Conservation (phyloP, 805 yeast genomes). For the Suhomyces xylopsoci region DNA sequence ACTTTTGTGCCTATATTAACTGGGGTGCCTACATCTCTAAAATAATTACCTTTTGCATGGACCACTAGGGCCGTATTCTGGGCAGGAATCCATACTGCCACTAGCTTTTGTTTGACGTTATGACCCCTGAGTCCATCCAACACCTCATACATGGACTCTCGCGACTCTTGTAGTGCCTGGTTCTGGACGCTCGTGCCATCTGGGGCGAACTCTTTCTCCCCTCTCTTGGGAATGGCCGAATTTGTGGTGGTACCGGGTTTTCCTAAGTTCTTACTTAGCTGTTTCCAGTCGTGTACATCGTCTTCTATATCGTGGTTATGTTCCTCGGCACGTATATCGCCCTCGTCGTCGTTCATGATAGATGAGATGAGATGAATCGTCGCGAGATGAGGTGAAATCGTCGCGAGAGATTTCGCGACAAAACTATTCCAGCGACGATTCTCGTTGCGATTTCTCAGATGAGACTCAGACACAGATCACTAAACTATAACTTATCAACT, state of each 20-base stretch:
- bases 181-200: slow-evolving; percentile 63
- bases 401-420: not conserved
- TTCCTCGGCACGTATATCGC: slow-evolving; percentile 4
- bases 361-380: not conserved
- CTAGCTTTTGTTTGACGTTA: slow-evolving; percentile 46
- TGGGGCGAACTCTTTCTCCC: slow-evolving; percentile 85
- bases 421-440: not conserved
- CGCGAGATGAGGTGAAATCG: too few relatives aligned
- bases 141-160: slow-evolving; percentile 72
- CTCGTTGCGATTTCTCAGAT: too few relatives aligned
- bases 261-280: slow-evolving; percentile 12
- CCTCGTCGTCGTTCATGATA: slow-evolving; percentile 6
- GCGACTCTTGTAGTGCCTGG: slow-evolving; percentile 47
- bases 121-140: slow-evolving; percentile 50
- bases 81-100: slow-evolving; percentile 46
- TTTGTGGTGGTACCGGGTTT: not conserved
- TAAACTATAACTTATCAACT: too few relatives aligned
- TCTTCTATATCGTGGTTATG: slow-evolving; percentile 35
- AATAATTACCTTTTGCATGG: slow-evolving; percentile 65
- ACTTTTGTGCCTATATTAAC: slow-evolving; percentile 16
- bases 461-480: too few relatives aligned
- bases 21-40: slow-evolving; percentile 69
- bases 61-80: slow-evolving; percentile 29
- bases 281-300: slow-evolving; percentile 54
- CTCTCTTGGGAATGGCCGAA: slow-evolving; percentile 59